Evolutionary conservation across 176 grass and related monocot genomes (phyloP).

Genomic region (Cenchrus americanus): DNA sequence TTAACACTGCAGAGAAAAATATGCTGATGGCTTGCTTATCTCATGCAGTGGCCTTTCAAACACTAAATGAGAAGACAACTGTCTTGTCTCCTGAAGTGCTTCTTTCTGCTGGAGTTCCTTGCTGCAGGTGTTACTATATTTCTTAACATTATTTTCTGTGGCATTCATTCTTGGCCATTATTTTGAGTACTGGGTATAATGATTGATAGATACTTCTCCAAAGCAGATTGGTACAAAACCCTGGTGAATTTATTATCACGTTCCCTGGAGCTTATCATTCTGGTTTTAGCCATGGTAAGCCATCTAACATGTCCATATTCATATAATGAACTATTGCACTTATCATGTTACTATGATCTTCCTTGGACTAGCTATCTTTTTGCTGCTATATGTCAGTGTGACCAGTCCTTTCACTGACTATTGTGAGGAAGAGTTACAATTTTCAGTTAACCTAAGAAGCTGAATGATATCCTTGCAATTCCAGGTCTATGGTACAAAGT

Average conservation of each 20-base stretch:
- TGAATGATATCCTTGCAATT: conserved; percentile 21
- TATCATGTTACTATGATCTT: not conserved
- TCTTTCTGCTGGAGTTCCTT: conserved; percentile 84
- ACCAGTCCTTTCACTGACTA: conserved; percentile 16
- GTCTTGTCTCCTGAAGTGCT: conserved; percentile 97
- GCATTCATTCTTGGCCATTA: conserved; percentile 38
- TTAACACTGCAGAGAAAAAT: conserved; percentile 27
- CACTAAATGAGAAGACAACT: conserved; percentile 92
- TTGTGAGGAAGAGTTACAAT: conserved; percentile 25
- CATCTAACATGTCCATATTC: conserved; percentile 44
- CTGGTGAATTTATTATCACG: conserved; percentile 98
- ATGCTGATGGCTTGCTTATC: conserved; percentile 42
- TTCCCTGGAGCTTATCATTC: conserved; percentile 99
- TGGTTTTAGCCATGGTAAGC: conserved; percentile 95
- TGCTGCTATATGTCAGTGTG: conserved; percentile 25
- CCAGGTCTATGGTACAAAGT: conserved; percentile 29
- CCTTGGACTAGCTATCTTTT: conserved; percentile 40
- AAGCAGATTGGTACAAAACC: conserved; percentile 99
- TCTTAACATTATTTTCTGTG: conserved; percentile 41
- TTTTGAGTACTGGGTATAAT: conserved; percentile 64
- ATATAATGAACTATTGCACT: not conserved
- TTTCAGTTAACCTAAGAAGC: conserved; percentile 34
- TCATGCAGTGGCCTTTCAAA: conserved; percentile 90
- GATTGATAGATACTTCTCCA: conserved; percentile 59
- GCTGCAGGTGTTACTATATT: conserved; percentile 81